Evolutionary conservation across 2,329 filamentous ascomycete genomes (phyloP).

Genomic region (Claviceps africana): DNA sequence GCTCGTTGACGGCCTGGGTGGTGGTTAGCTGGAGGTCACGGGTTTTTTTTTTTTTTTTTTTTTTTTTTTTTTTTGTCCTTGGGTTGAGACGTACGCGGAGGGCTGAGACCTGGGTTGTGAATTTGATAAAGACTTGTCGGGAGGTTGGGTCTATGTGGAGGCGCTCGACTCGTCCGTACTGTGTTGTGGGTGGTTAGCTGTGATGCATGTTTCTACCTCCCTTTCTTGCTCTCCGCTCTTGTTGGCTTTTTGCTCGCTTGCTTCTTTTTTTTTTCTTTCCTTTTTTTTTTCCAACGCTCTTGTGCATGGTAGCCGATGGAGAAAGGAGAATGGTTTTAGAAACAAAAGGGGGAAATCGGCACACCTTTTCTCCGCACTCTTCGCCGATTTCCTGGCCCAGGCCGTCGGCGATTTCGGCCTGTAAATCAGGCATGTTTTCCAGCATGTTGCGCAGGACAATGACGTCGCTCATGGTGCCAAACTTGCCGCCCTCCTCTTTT

Average conservation of each 20-base stretch:
- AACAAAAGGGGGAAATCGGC: neutral
- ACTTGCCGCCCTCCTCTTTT: conserved; percentile 35
- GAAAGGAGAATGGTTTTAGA: neutral
- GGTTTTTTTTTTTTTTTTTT: no score
- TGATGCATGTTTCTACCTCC: neutral
- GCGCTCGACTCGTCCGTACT: conserved; percentile 75
- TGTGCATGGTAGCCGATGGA: neutral
- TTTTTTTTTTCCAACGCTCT: neutral
- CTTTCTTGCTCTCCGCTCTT: neutral
- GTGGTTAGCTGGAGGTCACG: no score
- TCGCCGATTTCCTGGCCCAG: conserved; percentile 92
- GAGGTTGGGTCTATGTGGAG: conserved; percentile 56
- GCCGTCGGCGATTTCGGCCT: conserved; percentile 59
- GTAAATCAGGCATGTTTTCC: conserved; percentile 62
- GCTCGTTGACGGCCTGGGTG: conserved; percentile 69
- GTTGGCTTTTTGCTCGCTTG: neutral
- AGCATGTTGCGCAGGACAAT: conserved; percentile 77
- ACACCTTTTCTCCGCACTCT: conserved; percentile 69
- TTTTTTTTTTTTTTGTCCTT: no score
- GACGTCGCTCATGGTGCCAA: conserved; percentile 66
- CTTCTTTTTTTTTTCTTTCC: neutral
- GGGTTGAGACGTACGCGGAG: conserved; percentile 49
- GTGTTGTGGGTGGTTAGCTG: neutral
- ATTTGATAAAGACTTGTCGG: conserved; percentile 78
- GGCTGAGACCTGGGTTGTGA: conserved; percentile 72